Evolutionary conservation across 2,329 filamentous ascomycete species (phyloP).

Genomic region (Kalmusia sp.): DNA sequence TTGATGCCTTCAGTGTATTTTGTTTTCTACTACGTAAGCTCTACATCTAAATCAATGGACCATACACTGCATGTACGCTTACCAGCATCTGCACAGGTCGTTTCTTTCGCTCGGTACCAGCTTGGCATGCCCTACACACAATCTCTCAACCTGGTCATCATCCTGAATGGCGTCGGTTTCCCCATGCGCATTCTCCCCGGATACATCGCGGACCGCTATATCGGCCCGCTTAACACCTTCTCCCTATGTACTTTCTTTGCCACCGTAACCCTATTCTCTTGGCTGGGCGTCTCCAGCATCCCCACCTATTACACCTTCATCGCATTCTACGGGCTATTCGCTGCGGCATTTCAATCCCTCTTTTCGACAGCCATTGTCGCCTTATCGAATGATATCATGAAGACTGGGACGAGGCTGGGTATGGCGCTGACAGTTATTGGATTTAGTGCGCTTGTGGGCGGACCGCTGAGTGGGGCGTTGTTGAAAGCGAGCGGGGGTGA

Average conservation of each 20-base stretch:
- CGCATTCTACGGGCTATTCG: conserved; percentile 68
- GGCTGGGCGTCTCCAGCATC: conserved; percentile 63
- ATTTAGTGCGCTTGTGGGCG: conserved; percentile 59
- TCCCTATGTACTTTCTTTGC: conserved; percentile 57
- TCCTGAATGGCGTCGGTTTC: conserved; percentile 64
- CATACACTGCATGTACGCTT: neutral
- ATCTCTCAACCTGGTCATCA: conserved; percentile 63
- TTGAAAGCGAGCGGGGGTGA: conserved; percentile 48
- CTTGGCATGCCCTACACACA: conserved; percentile 57
- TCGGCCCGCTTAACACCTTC: conserved; percentile 68
- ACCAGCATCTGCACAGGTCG: conserved; percentile 30
- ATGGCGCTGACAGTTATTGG: conserved; percentile 61
- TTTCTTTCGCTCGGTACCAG: conserved; percentile 46
- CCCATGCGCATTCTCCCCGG: conserved; percentile 60
- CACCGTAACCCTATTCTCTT: conserved; percentile 57
- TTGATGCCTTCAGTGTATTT: conserved; percentile 63
- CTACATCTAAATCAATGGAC: neutral
- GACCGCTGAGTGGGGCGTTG: conserved; percentile 61
- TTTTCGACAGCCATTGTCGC: conserved; percentile 51
- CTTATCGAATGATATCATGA: conserved; percentile 35
- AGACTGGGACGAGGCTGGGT: conserved; percentile 56
- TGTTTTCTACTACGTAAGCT: conserved; percentile 53
- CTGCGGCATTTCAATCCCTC: conserved; percentile 48
- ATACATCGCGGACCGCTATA: conserved; percentile 60
- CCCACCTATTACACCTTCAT: conserved; percentile 67